A percentile compares a stretch with the other conserved stretches of the same genome.
phyloP scores from a whole-genome alignment of 768 basidiomycete species.

The Hydnum rufescens region DNA sequence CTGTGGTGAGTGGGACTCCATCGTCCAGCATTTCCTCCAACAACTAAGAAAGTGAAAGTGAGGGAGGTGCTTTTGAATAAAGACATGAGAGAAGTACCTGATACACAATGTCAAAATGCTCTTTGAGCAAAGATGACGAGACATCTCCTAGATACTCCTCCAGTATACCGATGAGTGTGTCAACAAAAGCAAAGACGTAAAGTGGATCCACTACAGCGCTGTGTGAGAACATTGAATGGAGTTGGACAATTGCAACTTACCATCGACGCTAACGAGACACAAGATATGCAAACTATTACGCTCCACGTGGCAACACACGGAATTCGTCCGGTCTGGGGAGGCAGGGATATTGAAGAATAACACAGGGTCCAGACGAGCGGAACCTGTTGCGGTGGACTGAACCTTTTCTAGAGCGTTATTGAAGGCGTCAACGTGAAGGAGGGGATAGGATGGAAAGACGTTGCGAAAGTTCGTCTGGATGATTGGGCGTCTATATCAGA shows the following conservation, averaged over 20 bases:
- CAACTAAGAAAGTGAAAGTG: constrained; percentile 30
- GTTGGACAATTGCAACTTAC: constrained; percentile 27
- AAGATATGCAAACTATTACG: constrained; percentile 57
- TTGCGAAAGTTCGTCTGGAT: constrained; percentile 82
- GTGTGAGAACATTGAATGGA: not conserved
- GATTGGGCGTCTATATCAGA: constrained; percentile 33
- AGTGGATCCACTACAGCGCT: constrained; percentile 54
- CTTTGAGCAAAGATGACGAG: constrained; percentile 57
- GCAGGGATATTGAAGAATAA: constrained; percentile 36
- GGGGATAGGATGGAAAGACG: constrained; percentile 53
- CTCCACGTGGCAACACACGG: constrained; percentile 68
- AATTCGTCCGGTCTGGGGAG: constrained; percentile 23
- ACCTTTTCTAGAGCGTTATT: constrained; percentile 51
- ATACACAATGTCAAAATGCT: constrained; percentile 90
- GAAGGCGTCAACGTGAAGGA: constrained; percentile 70
- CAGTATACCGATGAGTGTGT: constrained; percentile 67
- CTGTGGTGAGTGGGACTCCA: constrained; percentile 80
- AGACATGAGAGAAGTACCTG: constrained; percentile 35
- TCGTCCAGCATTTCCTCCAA: constrained; percentile 92
- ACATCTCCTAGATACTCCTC: constrained; percentile 77
- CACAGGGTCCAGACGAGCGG: constrained; percentile 38
- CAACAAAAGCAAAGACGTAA: constrained; percentile 74
- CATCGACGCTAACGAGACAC: constrained; percentile 66
- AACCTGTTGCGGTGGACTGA: constrained; percentile 6
- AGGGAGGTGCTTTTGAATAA: constrained; percentile 6